Conservation (phyloP, 306 rosid species). For the Cicer chorassanicum region DNA sequence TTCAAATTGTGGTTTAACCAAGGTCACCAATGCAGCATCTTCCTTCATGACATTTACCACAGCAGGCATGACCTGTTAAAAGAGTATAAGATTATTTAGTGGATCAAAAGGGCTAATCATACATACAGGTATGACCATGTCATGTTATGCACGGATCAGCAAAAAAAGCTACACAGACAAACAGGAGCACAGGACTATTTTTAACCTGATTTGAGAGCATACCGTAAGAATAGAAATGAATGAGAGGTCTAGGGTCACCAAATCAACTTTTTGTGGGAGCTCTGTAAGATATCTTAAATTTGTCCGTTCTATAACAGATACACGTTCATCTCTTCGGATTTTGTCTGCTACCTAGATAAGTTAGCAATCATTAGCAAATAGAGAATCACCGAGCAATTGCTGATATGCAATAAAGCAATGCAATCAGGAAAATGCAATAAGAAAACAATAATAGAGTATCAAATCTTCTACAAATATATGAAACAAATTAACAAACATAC, state of each 20-base stretch:
- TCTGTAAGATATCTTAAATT: slow-evolving; percentile 83
- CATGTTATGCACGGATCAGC: slow-evolving; percentile 4
- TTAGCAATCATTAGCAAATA: slow-evolving; percentile 28
- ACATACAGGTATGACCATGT: background rate
- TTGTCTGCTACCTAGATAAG: slow-evolving; percentile 80
- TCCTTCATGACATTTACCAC: slow-evolving; percentile 82
- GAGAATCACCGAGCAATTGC: slow-evolving; percentile 12
- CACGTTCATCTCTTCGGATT: slow-evolving; percentile 80
- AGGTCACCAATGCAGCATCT: slow-evolving; percentile 74
- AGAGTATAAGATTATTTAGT: slow-evolving; percentile 33
- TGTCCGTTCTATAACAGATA: slow-evolving; percentile 81
- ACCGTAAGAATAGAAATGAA: slow-evolving; percentile 95
- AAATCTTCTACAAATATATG: slow-evolving; percentile 7
- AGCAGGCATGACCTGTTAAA: slow-evolving; percentile 91
- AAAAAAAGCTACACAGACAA: background rate
- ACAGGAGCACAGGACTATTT: background rate
- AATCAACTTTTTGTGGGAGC: slow-evolving; percentile 89
- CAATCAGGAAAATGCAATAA: slow-evolving; percentile 1
- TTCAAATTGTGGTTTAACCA: slow-evolving; percentile 97
- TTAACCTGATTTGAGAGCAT: slow-evolving; percentile 48
- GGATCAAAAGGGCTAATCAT: slow-evolving; percentile 18
- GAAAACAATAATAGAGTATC: slow-evolving; percentile 17
- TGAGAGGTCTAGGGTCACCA: slow-evolving; percentile 92
- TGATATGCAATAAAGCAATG: slow-evolving; percentile 17
- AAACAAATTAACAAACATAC: slow-evolving; percentile 1